Base-by-base conservation (phyloP, 163 green algal genomes). In the Coccomyxa subellipsoidea region DNA sequence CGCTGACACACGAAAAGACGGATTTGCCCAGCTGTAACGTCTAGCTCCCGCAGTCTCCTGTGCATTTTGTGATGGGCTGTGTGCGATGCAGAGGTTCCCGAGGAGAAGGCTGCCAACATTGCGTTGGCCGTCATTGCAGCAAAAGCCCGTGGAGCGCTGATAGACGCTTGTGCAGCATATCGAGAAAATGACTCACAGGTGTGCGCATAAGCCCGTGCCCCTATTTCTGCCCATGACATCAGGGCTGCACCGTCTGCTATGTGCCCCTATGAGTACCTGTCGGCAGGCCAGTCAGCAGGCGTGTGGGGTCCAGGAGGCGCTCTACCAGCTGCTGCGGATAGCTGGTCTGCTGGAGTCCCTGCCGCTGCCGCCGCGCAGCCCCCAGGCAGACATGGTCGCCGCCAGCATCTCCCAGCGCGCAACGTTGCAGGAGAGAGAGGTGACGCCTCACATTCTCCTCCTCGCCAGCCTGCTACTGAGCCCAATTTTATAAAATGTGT, bases 361-460 rank as follows among this genome's bases (percentile, higher is more conserved):
- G 35, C 87, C 87, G 3, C 76, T 91, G 38, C 82, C 83, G 27
- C 78, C 18, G 27, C 73, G 78, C 53, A 82, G 40, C 31, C 54
- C 87, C 0, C 82, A 92, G 85, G 83, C 80, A 3, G 87, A 92
- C 32, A 27, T 90, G 53, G 81, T 92, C 9, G 87, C 80, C 0
- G 69, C 69, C 18, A 54, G 47, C 38, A 72, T 92, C 9, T n/a
- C 37, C 7, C 35, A 81, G 38, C 36, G 53, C 6, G 84, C 76
- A 31, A 81, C 59, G 2, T 39, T 91, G 47, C 77, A 85, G 29
- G 80, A 84, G 71, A 39, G 80, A 31, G 38, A 69, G 80, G 80
- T 76, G 38, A 47, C n/a, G 3, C 25, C 25, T 47, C 40, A 15
- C 12, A 18, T 29, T 66, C 47, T 29, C 18, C 47, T 29, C 47